phyloP scores from a whole-genome alignment of 768 basidiomycete species.

The Agaricus sinodeliciosus region DNA sequence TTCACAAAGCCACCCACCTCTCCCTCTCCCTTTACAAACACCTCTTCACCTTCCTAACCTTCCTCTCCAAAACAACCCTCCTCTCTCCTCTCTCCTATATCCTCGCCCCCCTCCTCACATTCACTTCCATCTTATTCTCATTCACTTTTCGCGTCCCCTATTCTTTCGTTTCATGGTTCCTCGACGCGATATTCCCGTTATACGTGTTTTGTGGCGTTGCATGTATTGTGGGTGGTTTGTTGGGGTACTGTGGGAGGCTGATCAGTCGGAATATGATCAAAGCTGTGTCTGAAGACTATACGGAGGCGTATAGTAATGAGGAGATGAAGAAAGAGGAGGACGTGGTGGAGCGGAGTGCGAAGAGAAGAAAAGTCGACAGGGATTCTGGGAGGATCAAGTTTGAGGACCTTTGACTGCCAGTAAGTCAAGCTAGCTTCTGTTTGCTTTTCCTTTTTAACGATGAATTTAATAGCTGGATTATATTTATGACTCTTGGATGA shows the following conservation, averaged over 20 bases:
- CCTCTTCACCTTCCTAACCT: slow-evolving; percentile 13
- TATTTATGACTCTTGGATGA: background rate
- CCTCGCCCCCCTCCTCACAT: slow-evolving; percentile 41
- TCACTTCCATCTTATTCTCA: slow-evolving; percentile 33
- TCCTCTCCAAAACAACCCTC: slow-evolving; percentile 18
- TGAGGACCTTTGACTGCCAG: background rate
- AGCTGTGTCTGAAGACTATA: background rate
- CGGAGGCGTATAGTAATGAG: background rate
- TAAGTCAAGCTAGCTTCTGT: background rate
- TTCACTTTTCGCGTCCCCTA: slow-evolving; percentile 42
- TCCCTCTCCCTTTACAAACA: slow-evolving; percentile 9
- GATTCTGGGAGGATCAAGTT: slow-evolving; percentile 4
- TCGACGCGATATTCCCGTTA: slow-evolving; percentile 43
- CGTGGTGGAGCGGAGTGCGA: slow-evolving; percentile 3
- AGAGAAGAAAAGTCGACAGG: slow-evolving; percentile 6
- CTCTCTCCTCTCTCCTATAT: slow-evolving; percentile 30
- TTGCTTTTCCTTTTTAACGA: background rate
- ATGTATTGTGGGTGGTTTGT: slow-evolving; percentile 39
- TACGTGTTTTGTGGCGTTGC: slow-evolving; percentile 54
- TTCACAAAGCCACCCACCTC: background rate
- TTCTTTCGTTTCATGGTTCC: slow-evolving; percentile 26
- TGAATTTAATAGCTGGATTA: too few species aligned
- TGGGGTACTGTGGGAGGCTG: slow-evolving; percentile 34
- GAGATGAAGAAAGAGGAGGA: background rate
- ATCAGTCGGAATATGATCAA: slow-evolving; percentile 8